Evolutionary conservation across 2,329 filamentous ascomycete genomes (phyloP).

Genomic region (Rachicladosporium sp.): DNA sequence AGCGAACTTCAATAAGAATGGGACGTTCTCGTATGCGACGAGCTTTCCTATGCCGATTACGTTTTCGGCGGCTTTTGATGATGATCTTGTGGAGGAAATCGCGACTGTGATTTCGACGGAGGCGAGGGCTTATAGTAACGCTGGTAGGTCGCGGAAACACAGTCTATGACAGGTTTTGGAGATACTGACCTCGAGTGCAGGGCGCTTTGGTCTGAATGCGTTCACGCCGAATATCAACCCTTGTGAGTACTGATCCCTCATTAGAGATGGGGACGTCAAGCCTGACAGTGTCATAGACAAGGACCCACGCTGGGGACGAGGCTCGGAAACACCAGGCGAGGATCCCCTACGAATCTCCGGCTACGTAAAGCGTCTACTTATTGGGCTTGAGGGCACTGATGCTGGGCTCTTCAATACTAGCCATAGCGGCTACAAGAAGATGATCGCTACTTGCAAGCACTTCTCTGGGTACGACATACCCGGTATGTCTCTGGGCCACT

Average conservation of each 20-base stretch:
- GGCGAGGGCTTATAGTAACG: constrained; percentile 53
- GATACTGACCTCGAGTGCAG: constrained; percentile 45
- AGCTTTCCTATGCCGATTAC: constrained; percentile 54
- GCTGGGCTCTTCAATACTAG: too few relatives aligned
- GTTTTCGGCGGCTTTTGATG: constrained; percentile 52
- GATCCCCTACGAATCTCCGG: not conserved
- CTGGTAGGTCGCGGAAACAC: constrained; percentile 24
- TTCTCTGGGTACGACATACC: constrained; percentile 2
- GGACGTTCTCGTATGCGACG: constrained; percentile 47
- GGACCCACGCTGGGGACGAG: constrained; percentile 3
- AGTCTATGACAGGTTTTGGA: too few relatives aligned
- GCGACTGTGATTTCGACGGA: constrained; percentile 47
- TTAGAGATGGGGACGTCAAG: too few relatives aligned
- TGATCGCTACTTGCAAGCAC: constrained; percentile 5
- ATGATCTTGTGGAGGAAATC: constrained; percentile 46
- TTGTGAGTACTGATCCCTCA: not conserved
- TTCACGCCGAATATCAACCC: constrained; percentile 51
- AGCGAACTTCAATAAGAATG: constrained; percentile 39
- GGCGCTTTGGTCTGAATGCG: constrained; percentile 10
- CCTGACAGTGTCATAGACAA: not conserved
- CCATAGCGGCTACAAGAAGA: constrained; percentile 1
- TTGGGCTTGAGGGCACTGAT: too few relatives aligned
- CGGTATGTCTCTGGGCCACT: constrained; percentile 1
- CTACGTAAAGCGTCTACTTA: too few relatives aligned
- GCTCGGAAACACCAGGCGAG: constrained; percentile 3